Conservation (phyloP, 371 early-diverging fungal genomes). For the Entomophthora muscae region DNA sequence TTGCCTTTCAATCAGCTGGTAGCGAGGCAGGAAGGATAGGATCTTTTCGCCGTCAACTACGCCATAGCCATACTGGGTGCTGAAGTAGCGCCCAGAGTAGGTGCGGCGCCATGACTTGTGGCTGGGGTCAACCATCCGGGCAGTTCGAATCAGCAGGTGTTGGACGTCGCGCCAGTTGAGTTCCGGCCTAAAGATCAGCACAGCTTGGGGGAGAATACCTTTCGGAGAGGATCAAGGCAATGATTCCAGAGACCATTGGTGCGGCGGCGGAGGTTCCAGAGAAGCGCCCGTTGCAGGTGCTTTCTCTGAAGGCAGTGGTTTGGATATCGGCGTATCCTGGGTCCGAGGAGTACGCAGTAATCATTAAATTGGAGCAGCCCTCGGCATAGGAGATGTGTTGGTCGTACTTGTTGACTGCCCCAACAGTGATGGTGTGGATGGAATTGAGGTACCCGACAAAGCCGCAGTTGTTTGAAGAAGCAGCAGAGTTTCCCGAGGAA, state of each 20-base stretch:
- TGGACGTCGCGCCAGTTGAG: constrained; percentile 86
- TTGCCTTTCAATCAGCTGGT: no score
- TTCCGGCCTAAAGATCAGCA: no score
- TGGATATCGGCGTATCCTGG: no score
- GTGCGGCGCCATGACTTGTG: constrained; percentile 41
- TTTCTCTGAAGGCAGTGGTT: constrained; percentile 33
- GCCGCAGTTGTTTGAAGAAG: constrained; percentile 73
- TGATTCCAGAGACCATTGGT: constrained; percentile 83
- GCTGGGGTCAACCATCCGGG: constrained; percentile 42
- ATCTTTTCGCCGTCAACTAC: constrained; percentile 79
- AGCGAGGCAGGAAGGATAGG: no score
- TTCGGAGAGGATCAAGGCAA: constrained; percentile 53
- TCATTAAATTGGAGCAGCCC: constrained; percentile 72
- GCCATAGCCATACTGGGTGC: constrained; percentile 85
- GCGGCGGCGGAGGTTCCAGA: constrained; percentile 97
- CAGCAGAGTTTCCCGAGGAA: constrained; percentile 88
- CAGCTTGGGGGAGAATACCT: no score
- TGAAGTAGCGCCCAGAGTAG: constrained; percentile 45
- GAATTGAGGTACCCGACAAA: constrained; percentile 94
- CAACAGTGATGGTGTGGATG: constrained; percentile 85
- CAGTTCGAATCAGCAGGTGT: constrained; percentile 58
- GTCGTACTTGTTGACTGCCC: constrained; percentile 60
- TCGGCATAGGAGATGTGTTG: constrained; percentile 76
- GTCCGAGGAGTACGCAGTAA: constrained; percentile 75
- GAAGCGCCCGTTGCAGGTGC: constrained; percentile 47